Base-by-base conservation (phyloP, 306 rosid species). In the Vachellia pachyceras region DNA sequence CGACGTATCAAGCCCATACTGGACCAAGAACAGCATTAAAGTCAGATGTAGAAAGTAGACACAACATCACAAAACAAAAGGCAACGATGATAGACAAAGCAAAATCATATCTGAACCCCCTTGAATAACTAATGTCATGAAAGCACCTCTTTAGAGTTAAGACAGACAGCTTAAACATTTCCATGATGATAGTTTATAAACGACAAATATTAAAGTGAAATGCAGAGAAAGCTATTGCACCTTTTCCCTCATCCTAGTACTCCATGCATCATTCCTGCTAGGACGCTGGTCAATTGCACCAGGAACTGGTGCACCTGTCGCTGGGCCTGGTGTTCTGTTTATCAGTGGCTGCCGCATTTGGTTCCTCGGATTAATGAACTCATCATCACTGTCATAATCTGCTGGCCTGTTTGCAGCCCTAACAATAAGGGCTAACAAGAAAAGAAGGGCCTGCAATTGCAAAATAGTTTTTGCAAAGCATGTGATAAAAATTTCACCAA, bases 221-320 rank as follows among this genome's bases (percentile, higher is more conserved):
- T 14, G 40, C 58, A 22, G 52, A 46, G 79, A 78, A 29, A 42
- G 68, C 80, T 54, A 79, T 41, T 66, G 77, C 78, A 96, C 99
- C 99, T 93, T 96, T 82, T 96, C 99, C 85, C 99, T 92, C 99
- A 96, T 93, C 73, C 99, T 90, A 58, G 94, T 15, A 87, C 99
- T 96, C 99, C 99, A 96, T 44, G 99, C 99, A 87, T 96, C 99
- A 86, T 75, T 96, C 91, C 98, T 90, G 85, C 73, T 77, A 41
- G 97, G 83, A 44, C 99, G 95, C 85, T 90, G 96, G 75, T 89
- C 96, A 77, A 40, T 12, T 29, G 91, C 47, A 69, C 97, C 92
- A 47, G 94, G 79, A 79, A 82, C 97, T 77, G 99, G 99, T 77
- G 82, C 88, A 64, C 97, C 98, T n/a, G 99, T 14, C 35, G 88